These are phyloP conservation scores for Erodium moschatum DNA, from an alignment of 441 rosid genomes.

Conservation along the genomic window DNA sequence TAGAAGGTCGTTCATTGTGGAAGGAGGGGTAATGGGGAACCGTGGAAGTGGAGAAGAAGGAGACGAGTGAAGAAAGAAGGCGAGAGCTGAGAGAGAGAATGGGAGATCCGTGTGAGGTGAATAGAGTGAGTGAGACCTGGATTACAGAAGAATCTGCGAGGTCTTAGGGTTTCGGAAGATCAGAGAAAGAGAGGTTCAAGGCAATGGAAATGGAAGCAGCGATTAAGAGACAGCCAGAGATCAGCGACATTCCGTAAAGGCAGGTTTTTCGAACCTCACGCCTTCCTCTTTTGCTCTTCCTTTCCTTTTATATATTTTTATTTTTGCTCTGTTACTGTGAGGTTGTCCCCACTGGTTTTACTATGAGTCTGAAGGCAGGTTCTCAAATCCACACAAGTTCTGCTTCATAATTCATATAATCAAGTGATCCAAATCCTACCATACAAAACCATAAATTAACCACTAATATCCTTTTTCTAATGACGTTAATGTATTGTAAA, in stretches of 20 bases:
- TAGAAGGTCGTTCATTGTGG: slow-evolving; percentile 73
- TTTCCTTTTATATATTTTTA: no score
- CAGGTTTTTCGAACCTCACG: neutral
- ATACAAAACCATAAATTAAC: no score
- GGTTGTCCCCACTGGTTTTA: no score
- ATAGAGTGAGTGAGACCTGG: neutral
- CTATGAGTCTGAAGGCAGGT: no score
- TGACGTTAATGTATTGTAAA: no score
- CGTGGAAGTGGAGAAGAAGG: neutral
- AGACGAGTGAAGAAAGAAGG: no score
- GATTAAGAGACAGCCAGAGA: neutral
- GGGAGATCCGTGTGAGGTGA: neutral
- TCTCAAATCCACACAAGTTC: no score
- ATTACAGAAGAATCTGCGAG: neutral
- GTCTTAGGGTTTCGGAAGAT: neutral
- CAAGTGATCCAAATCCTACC: no score
- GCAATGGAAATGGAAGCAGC: neutral
- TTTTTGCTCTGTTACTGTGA: no score
- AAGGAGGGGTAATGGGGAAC: neutral
- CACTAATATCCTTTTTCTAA: no score
- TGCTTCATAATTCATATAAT: no score
- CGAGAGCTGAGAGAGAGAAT: neutral
- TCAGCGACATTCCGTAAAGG: slow-evolving; percentile 17
- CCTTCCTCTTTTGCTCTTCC: neutral
- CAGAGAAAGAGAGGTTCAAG: neutral